Evolutionary conservation across 148 eudicot species (phyloP).

Genomic region (Fagopyrum tataricum): DNA sequence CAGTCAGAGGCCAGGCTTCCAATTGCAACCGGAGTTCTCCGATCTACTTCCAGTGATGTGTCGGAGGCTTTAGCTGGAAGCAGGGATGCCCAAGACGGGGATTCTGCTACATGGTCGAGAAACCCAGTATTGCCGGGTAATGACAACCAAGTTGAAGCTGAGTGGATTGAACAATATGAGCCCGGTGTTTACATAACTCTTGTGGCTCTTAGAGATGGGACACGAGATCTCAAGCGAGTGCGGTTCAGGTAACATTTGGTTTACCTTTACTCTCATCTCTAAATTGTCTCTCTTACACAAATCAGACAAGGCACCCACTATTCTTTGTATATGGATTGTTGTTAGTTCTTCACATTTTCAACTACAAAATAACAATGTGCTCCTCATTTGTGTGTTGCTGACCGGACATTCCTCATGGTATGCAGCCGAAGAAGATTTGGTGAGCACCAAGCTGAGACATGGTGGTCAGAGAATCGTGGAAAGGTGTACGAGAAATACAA

Average conservation of each 20-base stretch:
- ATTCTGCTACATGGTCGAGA: slow-evolving; percentile 27
- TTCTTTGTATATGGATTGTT: neutral
- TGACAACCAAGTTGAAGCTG: slow-evolving; percentile 66
- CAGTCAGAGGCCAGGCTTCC: slow-evolving; percentile 26
- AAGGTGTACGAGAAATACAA: slow-evolving; percentile 83
- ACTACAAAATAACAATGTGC: neutral
- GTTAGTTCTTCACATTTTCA: neutral
- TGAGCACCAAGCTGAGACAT: slow-evolving; percentile 94
- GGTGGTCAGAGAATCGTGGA: slow-evolving; percentile 99
- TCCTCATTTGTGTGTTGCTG: neutral
- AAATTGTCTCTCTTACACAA: neutral
- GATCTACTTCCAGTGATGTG: slow-evolving; percentile 29
- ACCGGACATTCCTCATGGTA: neutral
- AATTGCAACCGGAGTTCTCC: slow-evolving; percentile 30
- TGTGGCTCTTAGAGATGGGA: slow-evolving; percentile 82
- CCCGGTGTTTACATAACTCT: slow-evolving; percentile 95
- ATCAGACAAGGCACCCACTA: neutral
- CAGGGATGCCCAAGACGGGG: slow-evolving; percentile 32
- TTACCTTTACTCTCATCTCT: slow-evolving; percentile 1
- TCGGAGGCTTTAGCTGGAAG: slow-evolving; percentile 39
- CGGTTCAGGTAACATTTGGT: slow-evolving; percentile 76
- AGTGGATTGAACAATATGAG: slow-evolving; percentile 97
- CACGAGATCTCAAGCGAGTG: slow-evolving; percentile 94
- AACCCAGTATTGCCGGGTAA: slow-evolving; percentile 7
- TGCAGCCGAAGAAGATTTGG: slow-evolving; percentile 91